These are phyloP conservation scores for Pythium dissotocum DNA, from an alignment of 352 stramenopile species.

Conservation along the genomic window DNA sequence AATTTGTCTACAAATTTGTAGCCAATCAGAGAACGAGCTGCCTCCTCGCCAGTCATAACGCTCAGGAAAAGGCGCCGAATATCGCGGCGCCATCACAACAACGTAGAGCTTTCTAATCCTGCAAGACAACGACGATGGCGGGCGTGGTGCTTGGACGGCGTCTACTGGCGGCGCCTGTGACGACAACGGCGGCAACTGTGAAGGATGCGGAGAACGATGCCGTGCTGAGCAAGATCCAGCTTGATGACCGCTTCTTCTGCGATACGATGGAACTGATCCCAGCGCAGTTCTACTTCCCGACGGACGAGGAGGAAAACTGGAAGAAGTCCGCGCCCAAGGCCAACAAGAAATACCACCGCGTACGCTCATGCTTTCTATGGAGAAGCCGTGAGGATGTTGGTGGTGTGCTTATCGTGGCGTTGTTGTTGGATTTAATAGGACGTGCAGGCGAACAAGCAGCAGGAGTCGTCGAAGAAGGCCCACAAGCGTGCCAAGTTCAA, in stretches of 20 bases:
- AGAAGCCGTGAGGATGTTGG: neutral
- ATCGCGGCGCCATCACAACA: neutral
- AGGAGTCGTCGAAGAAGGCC: constrained; percentile 59
- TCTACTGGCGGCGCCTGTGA: constrained; percentile 39
- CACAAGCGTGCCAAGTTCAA: constrained; percentile 78
- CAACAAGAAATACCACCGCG: constrained; percentile 76
- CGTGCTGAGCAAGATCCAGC: constrained; percentile 30
- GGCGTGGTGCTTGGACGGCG: constrained; percentile 57
- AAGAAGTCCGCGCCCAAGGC: constrained; percentile 57
- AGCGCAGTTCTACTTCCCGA: constrained; percentile 76
- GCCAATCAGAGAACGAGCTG: constrained; percentile 16
- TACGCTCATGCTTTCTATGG: constrained; percentile 33
- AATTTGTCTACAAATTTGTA: neutral
- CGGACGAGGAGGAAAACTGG: constrained; percentile 77
- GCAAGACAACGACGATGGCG: constrained; percentile 12
- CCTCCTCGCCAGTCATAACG: constrained; percentile 29
- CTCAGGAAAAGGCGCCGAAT: constrained; percentile 12
- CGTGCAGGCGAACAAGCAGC: constrained; percentile 51
- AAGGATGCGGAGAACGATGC: constrained; percentile 15
- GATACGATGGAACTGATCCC: constrained; percentile 76
- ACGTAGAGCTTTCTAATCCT: constrained; percentile 3
- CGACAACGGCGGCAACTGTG: neutral
- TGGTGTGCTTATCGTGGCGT: neutral
- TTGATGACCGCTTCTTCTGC: constrained; percentile 74
- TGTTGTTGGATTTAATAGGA: constrained; percentile 30